These are phyloP conservation scores for Penicillium malachiteum DNA, from an alignment of 495 filamentous ascomycete species.

Conservation along the genomic window DNA sequence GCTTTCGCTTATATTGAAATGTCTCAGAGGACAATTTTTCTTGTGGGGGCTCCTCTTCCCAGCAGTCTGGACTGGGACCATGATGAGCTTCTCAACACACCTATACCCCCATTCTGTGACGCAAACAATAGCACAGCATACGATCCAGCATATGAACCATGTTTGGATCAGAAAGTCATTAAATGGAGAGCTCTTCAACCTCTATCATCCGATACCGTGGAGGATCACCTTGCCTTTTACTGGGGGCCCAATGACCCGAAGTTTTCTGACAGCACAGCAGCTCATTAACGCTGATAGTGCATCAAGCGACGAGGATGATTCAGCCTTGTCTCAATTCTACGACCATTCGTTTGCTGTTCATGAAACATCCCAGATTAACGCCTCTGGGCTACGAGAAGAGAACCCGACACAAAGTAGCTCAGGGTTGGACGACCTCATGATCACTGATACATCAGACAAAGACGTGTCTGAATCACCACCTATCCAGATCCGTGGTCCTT, in stretches of 20 bases:
- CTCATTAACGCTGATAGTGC: constrained; percentile 26
- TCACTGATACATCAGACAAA: constrained; percentile 15
- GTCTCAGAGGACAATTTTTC: constrained; percentile 49
- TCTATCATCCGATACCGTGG: constrained; percentile 2
- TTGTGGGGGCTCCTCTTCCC: constrained; percentile 61
- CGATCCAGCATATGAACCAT: background rate
- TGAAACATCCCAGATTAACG: constrained; percentile 40
- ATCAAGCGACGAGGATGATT: constrained; percentile 29
- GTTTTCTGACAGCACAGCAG: constrained; percentile 51
- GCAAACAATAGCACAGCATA: constrained; percentile 6
- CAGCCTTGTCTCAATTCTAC: constrained; percentile 62
- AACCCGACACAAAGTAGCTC: constrained; percentile 29
- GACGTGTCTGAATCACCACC: constrained; percentile 11
- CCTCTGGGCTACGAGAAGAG: constrained; percentile 12
- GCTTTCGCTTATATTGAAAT: background rate
- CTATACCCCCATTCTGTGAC: constrained; percentile 49
- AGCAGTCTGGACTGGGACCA: constrained; percentile 56
- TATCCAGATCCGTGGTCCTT: constrained; percentile 24
- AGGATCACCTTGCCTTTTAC: constrained; percentile 9
- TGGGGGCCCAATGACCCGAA: constrained; percentile 28
- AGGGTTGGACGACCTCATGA: constrained; percentile 22
- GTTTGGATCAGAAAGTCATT: constrained; percentile 12
- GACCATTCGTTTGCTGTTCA: constrained; percentile 70
- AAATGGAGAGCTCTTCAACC: constrained; percentile 46
- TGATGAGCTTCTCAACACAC: constrained; percentile 45